Evolutionary conservation across 805 yeast species (phyloP).

Genomic region (Danielia reshetovae): DNA sequence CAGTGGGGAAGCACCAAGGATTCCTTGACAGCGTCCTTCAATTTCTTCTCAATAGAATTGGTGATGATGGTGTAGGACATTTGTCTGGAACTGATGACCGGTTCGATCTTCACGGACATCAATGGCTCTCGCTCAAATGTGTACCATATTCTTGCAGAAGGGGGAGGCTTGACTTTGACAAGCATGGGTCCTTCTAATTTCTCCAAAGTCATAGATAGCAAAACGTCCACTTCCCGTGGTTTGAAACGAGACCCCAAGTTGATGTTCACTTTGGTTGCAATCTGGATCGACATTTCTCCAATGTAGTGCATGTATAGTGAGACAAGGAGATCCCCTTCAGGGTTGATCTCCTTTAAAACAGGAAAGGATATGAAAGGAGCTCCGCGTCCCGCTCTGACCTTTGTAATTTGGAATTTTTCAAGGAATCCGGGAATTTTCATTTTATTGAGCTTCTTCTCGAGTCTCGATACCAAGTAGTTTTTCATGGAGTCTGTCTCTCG

Average conservation of each 20-base stretch:
- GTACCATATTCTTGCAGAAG: constrained; percentile 89
- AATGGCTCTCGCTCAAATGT: constrained; percentile 77
- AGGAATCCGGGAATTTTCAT: constrained; percentile 84
- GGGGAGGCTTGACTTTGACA: constrained; percentile 78
- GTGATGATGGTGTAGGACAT: constrained; percentile 76
- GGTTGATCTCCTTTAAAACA: constrained; percentile 59
- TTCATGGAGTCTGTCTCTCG: constrained; percentile 70
- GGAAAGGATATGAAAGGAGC: constrained; percentile 82
- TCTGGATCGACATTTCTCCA: constrained; percentile 72
- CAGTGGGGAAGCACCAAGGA: constrained; percentile 80
- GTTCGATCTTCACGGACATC: constrained; percentile 75
- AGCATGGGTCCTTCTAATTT: constrained; percentile 71
- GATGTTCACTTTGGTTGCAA: constrained; percentile 76
- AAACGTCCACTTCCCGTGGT: constrained; percentile 70
- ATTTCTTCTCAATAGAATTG: constrained; percentile 69
- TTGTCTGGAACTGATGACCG: constrained; percentile 83
- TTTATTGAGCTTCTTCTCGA: constrained; percentile 70
- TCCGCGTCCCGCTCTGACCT: constrained; percentile 70
- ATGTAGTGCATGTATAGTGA: constrained; percentile 61
- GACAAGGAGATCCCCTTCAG: constrained; percentile 72
- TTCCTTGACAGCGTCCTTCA: constrained; percentile 74
- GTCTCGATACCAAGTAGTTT: constrained; percentile 50
- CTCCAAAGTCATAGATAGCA: constrained; percentile 64
- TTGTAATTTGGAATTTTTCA: constrained; percentile 72
- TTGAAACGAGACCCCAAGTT: constrained; percentile 73